Base-by-base conservation (phyloP, 177 flowering plant genomes). In the Vitis hybrid region DNA sequence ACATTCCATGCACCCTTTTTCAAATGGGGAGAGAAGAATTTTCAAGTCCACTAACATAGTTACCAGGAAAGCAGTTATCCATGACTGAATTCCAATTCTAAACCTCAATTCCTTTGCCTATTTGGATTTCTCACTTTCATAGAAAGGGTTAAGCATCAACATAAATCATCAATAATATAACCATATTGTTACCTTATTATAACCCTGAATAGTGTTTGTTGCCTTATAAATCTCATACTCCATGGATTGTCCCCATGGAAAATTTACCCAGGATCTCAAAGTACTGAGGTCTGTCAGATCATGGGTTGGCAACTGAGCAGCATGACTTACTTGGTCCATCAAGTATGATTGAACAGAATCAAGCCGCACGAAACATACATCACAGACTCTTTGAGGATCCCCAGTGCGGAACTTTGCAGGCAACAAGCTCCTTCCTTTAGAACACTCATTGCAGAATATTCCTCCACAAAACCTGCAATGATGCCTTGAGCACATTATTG, bases 161-260 rank as follows among this genome's bases (percentile, higher is more conserved):
- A 33, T 33, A 33, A 4, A 33, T 33, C 45, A 33, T 6, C 45
- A 33, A 33, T 33, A 4, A 33, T 33, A 33, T 33, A 4, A 33
- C 45, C 5, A 33, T 4, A 33, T 0, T 12, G 20, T 52, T 83
- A 91, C 98, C 91, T 84, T 84, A 60, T 68, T 76, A 72, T 91
- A 92, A 58, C 91, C 84, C 19, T 80, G 80, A 22, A 96, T 76
- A 9, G 93, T 87, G 72, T 91, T 96, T 68, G 98, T 72, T 26
- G 99, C 97, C 86, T 96, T 96, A 72, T 96, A 96, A 66, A 93
- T 90, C 78, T 96, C 99, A 78, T 88, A 81, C 65, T 93, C 98
- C 99, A 93, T 89, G 18, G 97, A 83, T 69, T 91, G 96, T 10
- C 93, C 95, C 98, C 97, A 92, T 13, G 98, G 98, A 66, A 96